Conservation (phyloP, 2,329 filamentous ascomycete genomes). For the Xylariomycetidae sp. region DNA sequence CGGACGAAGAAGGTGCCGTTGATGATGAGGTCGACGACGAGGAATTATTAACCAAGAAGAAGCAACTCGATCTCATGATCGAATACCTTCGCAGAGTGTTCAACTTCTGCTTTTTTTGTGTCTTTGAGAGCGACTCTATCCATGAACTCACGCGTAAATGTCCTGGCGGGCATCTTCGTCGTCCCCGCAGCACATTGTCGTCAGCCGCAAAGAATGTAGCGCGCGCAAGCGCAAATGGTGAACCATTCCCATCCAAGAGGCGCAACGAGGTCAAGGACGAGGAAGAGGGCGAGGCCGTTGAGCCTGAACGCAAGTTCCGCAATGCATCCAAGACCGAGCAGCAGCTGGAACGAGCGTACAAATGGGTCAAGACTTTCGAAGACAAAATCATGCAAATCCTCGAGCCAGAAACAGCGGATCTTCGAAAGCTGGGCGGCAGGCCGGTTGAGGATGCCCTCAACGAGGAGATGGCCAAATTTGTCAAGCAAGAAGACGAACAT, state of each 20-base stretch:
- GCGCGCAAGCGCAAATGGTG: constrained; percentile 74
- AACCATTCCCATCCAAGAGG: constrained; percentile 81
- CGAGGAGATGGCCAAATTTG: constrained; percentile 79
- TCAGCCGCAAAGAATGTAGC: constrained; percentile 80
- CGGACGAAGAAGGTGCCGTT: constrained; percentile 73
- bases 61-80: constrained; percentile 90
- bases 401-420: constrained; percentile 80
- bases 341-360: constrained; percentile 90
- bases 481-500: constrained; percentile 96
- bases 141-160: constrained; percentile 96
- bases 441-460: constrained; percentile 79
- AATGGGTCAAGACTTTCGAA: constrained; percentile 98
- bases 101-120: constrained; percentile 99
- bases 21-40: constrained; percentile 87
- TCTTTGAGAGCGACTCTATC: constrained; percentile 96
- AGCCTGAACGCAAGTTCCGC: constrained; percentile 66
- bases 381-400: constrained; percentile 92
- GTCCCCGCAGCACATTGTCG: constrained; percentile 81
- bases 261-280: constrained; percentile 59
- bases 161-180: constrained; percentile 91
- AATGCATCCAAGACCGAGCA: constrained; percentile 77
- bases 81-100: constrained; percentile 96
- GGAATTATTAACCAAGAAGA: constrained; percentile 87
- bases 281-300: constrained; percentile 58
- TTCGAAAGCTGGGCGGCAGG: constrained; percentile 88